Percentiles rank a stretch among this genome's conserved stretches.
Conservation (phyloP, 1,139 yeast genomes). For the Taphrina confusa region DNA sequence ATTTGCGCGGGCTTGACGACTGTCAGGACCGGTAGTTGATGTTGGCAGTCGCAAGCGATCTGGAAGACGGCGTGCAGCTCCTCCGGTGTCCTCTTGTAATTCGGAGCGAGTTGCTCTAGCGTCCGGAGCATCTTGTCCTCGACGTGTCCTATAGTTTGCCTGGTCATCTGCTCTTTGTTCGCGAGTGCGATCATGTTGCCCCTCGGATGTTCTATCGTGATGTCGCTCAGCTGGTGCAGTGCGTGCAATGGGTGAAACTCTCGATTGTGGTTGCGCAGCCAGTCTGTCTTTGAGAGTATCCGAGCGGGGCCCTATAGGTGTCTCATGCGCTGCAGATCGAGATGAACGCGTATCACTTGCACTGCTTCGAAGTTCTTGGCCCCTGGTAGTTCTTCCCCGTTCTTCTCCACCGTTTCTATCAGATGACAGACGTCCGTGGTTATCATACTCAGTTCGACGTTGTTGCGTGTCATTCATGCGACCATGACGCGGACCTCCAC, state of each 20-base stretch:
- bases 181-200: background rate
- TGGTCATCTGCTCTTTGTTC: background rate
- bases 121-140: background rate
- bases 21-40: too few relatives aligned
- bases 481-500: background rate
- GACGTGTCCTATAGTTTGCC: background rate
- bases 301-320: background rate
- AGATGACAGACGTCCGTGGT: background rate
- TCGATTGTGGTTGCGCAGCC: background rate
- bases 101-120: too few relatives aligned
- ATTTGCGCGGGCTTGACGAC: too few relatives aligned
- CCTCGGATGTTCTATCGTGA: background rate
- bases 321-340: background rate
- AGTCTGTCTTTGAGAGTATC: background rate
- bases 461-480: background rate
- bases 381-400: background rate
- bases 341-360: background rate
- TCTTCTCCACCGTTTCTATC: background rate
- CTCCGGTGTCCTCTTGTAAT: too few relatives aligned
- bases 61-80: too few relatives aligned
- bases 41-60: too few relatives aligned
- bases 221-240: background rate
- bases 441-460: background rate
- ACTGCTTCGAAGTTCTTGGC: background rate
- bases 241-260: background rate